Conservation (phyloP, 495 filamentous ascomycete species). For the Elasticomyces elasticus region DNA sequence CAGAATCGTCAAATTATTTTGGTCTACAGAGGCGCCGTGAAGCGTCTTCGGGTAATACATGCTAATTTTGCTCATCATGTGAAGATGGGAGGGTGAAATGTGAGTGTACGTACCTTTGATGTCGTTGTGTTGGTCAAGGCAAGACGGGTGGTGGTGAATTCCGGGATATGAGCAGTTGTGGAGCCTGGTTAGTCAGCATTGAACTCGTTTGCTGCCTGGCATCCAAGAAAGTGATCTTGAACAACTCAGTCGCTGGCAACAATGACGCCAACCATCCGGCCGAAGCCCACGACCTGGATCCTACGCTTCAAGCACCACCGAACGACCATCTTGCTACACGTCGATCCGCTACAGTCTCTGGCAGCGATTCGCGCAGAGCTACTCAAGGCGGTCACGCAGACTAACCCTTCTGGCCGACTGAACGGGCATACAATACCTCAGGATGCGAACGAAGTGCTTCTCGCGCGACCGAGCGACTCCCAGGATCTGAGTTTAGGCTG, state of each 20-base stretch:
- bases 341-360: conserved; percentile 52
- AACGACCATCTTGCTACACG: conserved; percentile 65
- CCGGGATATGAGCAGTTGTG: too few species aligned
- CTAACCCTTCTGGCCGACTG: conserved; percentile 38
- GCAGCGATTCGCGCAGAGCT: conserved; percentile 52
- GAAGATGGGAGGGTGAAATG: background rate
- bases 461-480: conserved; percentile 45
- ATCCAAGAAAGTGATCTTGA: too few species aligned
- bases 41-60: conserved; percentile 57
- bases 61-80: conserved; percentile 44
- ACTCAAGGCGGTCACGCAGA: conserved; percentile 41
- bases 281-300: conserved; percentile 43
- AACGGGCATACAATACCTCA: conserved; percentile 41
- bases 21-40: conserved; percentile 31
- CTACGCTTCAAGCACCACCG: conserved; percentile 71
- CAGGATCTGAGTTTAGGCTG: conserved; percentile 51
- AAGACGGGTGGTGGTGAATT: too few species aligned
- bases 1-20: conserved; percentile 15
- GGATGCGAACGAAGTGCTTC: conserved; percentile 40
- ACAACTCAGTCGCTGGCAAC: background rate
- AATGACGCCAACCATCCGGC: conserved; percentile 24
- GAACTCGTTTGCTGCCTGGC: too few species aligned
- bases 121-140: too few species aligned
- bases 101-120: too few species aligned
- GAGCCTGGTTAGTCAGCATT: too few species aligned